Evolutionary conservation across 805 yeast species (phyloP), one percentile per base, ranked within the genome.

Genomic region (Yarrowia hollandica): DNA sequence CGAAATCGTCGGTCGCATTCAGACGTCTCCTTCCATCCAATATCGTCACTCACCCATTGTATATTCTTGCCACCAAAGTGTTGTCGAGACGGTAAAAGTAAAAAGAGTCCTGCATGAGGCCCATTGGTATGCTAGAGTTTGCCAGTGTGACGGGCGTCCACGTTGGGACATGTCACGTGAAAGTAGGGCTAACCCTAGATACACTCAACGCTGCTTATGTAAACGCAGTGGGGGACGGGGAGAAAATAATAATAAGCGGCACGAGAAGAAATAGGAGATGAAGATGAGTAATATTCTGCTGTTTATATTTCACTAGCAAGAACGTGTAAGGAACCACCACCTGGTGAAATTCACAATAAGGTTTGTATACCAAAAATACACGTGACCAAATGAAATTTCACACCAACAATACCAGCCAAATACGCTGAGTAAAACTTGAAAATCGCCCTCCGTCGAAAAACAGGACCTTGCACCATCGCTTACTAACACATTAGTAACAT

Each of bases 21-120:
- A 9, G 10, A 25, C 41, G 9, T n/a, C 22, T 34, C 38, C 12
- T 34, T 11, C 14, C 14, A 5, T 18, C 11, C 11, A 14, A 9
- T 21, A 14, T 31, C 28, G 14, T 23, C 38, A 48, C 55, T 48
- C 55, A 48, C 55, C 55, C 55, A 48, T 48, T 48, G 55, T 48
- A 48, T 48, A 33, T 15, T 48, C 39, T 31, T 48, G 55, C 55
- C 38, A 48, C 55, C 30, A 30, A 44, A 44, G 54, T 44, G 54
- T 30, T 48, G 55, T 48, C 39, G 38, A 31, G 55, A 48, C 55
- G 55, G 55, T 31, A 48, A 48, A 48, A 33, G 55, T 44, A 44
- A 44, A 48, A 48, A 38, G 55, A 55, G 60, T 30, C 55, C 28
- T 48, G 33, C 44, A 44, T 44, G 58, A 19, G 34, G 10, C 34